phyloP scores from a whole-genome alignment of 257 asterid species.

The Primulina tabacum region DNA sequence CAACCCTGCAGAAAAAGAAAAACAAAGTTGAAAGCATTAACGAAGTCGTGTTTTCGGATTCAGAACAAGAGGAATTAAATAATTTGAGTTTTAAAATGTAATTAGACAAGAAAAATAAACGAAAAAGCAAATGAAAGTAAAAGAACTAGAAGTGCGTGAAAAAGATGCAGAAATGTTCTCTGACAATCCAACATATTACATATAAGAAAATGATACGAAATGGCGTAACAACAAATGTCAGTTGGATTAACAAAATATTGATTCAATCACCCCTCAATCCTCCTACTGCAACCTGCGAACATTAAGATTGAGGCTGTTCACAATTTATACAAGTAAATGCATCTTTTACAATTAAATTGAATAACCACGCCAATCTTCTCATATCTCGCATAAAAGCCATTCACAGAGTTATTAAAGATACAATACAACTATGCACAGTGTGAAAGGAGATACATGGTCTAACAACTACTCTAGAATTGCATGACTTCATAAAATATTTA shows the following conservation, averaged over 20 bases:
- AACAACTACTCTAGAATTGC: background rate
- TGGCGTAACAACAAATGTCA: background rate
- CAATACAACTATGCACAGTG: background rate
- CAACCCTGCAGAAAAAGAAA: constrained; percentile 62
- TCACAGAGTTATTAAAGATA: background rate
- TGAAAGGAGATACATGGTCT: background rate
- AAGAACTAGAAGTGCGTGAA: background rate
- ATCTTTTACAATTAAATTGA: background rate
- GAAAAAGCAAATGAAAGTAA: background rate
- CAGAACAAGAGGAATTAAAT: constrained; percentile 16
- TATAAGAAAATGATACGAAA: background rate
- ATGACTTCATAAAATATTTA: background rate
- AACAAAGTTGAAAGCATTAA: constrained; percentile 26
- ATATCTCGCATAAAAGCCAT: background rate
- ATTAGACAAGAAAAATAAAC: background rate
- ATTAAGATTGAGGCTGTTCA: background rate
- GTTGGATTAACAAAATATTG: too few relatives aligned
- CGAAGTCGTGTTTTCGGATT: constrained; percentile 4
- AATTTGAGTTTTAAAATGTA: background rate
- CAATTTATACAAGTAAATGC: background rate
- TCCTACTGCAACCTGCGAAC: background rate
- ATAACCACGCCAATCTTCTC: background rate
- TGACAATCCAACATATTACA: background rate
- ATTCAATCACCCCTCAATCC: background rate
- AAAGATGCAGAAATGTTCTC: background rate